Evolutionary conservation across 768 basidiomycete genomes (phyloP), one percentile per base, ranked within the genome.

Genomic region (Tricholoma matsutake): DNA sequence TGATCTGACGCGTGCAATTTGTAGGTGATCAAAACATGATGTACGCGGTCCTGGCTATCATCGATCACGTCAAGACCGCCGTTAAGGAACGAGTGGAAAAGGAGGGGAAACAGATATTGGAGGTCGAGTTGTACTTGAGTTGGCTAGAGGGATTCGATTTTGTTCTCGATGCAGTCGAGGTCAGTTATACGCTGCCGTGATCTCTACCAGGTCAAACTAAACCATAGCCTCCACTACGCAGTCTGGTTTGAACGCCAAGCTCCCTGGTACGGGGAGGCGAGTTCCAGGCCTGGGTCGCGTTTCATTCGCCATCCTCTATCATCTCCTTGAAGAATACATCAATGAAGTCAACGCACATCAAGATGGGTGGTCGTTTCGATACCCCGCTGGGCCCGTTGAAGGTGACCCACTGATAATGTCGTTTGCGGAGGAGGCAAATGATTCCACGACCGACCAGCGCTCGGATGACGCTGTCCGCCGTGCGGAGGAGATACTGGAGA

Each of bases 301-400:
- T n/a, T 72, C 76, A 29, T 81, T 78, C 63, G 71, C 73, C 14
- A 71, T 79, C 43, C 68, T 81, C 2, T 80, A 76, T 64, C 70
- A 76, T 60, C 71, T 80, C 22, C 73, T 80, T 35, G 80, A 81
- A 53, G 73, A 74, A 53, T 79, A 78, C 59, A 76, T 80, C 11
- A 74, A 76, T 52, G 77, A 79, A 63, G 77, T 81, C 57, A 76
- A 80, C 55, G 67, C 74, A 9, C 76, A 78, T 54, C 80, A 81
- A 66, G 79, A 81, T 54, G 71, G 76, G 31, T 77, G 78, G 68
- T 77, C 73, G 1, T 70, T 68, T 28, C 73, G 71, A 9, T 62
- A 65, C 41, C 61, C 73, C 2, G 63, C 67, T 10, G 67, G 64
- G 1, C 66, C 69, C 5, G 56, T 67, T 1, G 71, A 72, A 53